Evolutionary conservation across 179 eudicot species (phyloP).

Genomic region (Beta corolliflora): DNA sequence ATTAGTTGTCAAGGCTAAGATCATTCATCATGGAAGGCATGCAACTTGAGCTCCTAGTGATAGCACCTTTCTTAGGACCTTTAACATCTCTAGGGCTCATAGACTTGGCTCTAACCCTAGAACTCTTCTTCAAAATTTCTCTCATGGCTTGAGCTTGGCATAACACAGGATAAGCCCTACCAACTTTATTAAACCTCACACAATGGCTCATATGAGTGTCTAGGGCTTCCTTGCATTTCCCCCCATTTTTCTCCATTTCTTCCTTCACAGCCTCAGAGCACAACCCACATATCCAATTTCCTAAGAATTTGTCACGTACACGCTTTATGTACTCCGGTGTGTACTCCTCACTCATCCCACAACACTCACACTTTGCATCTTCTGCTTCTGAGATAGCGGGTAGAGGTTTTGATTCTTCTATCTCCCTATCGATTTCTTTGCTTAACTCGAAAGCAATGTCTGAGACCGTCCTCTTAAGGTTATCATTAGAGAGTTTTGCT

Average conservation of each 20-base stretch:
- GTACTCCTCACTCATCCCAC: slow-evolving; percentile 92
- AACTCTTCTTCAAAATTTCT: slow-evolving; percentile 69
- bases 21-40: slow-evolving; percentile 60
- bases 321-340: slow-evolving; percentile 69
- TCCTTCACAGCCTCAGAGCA: slow-evolving; percentile 88
- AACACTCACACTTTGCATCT: slow-evolving; percentile 81
- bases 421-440: slow-evolving; percentile 16
- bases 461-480: slow-evolving; percentile 7
- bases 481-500: background rate
- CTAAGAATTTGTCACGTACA: slow-evolving; percentile 51
- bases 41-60: slow-evolving; percentile 82
- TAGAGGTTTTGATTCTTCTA: slow-evolving; percentile 25
- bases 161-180: slow-evolving; percentile 80
- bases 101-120: slow-evolving; percentile 54
- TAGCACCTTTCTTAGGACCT: slow-evolving; percentile 45
- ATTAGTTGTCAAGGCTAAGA: slow-evolving; percentile 26
- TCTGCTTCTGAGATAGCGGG: slow-evolving; percentile 66
- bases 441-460: slow-evolving; percentile 9
- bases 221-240: slow-evolving; percentile 57
- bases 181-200: slow-evolving; percentile 71
- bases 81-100: slow-evolving; percentile 56
- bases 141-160: slow-evolving; percentile 89
- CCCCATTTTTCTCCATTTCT: slow-evolving; percentile 77
- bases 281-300: slow-evolving; percentile 84
- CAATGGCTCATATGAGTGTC: slow-evolving; percentile 71